phyloP scores from a whole-genome alignment of 805 yeast species.

The Schizosaccharomyces octosporus region DNA sequence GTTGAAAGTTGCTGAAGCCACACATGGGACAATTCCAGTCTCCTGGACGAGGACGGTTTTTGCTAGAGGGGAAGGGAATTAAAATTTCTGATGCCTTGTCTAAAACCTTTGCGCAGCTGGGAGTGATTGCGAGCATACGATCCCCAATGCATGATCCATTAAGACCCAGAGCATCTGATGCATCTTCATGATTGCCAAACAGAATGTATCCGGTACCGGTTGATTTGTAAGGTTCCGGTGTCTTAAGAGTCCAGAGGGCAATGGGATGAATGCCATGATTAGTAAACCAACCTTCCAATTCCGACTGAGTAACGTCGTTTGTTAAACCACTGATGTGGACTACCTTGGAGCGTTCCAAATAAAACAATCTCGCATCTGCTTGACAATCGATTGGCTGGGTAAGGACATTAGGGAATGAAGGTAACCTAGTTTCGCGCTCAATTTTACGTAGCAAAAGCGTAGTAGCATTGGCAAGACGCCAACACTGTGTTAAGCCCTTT shows the following conservation, averaged over 20 bases:
- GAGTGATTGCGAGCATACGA: constrained; percentile 58
- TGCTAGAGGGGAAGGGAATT: constrained; percentile 61
- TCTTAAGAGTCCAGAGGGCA: constrained; percentile 68
- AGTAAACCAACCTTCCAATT: constrained; percentile 74
- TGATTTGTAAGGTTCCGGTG: constrained; percentile 29
- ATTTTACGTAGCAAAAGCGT: constrained; percentile 24
- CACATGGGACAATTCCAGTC: constrained; percentile 97
- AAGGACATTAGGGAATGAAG: constrained; percentile 29
- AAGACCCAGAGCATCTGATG: constrained; percentile 49
- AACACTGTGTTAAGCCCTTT: constrained; percentile 25
- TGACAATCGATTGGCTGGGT: constrained; percentile 53
- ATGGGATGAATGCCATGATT: constrained; percentile 68
- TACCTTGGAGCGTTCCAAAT: constrained; percentile 52
- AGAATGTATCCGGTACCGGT: constrained; percentile 59
- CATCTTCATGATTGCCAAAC: constrained; percentile 66
- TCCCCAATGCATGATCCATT: constrained; percentile 60
- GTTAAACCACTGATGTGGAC: constrained; percentile 61
- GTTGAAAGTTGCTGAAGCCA: constrained; percentile 82
- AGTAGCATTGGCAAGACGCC: constrained; percentile 22
- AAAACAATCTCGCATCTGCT: constrained; percentile 45
- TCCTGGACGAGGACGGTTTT: constrained; percentile 83
- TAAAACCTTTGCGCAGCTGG: constrained; percentile 53
- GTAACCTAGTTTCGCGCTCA: constrained; percentile 15
- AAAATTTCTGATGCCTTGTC: constrained; percentile 64
- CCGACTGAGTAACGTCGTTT: constrained; percentile 68